Percentiles rank a stretch among this genome's conserved stretches.
These are phyloP conservation scores for Sporisorium exsertum DNA, from an alignment of 1,284 basidiomycete species.

Conservation along the genomic window DNA sequence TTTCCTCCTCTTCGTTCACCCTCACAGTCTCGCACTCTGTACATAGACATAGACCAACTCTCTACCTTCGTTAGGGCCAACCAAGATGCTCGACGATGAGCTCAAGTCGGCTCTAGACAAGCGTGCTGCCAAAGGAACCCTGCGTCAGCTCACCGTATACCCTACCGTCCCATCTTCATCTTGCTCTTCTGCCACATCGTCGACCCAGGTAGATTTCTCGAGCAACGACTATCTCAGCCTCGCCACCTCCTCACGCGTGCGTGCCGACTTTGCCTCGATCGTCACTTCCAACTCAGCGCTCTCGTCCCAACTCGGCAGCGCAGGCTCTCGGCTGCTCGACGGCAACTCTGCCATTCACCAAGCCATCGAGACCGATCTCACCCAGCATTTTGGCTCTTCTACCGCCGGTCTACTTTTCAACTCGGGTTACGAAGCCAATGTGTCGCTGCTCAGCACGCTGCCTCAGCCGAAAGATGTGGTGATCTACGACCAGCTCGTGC, in stretches of 20 bases:
- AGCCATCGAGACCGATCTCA: constrained; percentile 54
- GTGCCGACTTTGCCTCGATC: constrained; percentile 35
- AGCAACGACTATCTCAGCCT: constrained; percentile 96
- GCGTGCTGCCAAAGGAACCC: constrained; percentile 55
- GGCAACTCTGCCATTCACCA: constrained; percentile 73
- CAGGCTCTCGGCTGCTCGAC: constrained; percentile 89
- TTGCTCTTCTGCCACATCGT: neutral
- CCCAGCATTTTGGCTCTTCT: constrained; percentile 49
- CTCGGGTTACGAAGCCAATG: constrained; percentile 94
- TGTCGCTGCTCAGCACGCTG: constrained; percentile 84
- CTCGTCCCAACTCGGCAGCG: constrained; percentile 75
- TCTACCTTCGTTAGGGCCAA: neutral
- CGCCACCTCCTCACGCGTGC: constrained; percentile 75
- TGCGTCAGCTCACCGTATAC: constrained; percentile 54
- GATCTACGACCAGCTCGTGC: constrained; percentile 87
- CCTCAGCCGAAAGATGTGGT: constrained; percentile 84
- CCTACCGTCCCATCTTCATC: constrained; percentile 30
- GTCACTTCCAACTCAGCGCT: constrained; percentile 14
- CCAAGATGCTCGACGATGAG: constrained; percentile 56
- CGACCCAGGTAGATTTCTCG: constrained; percentile 77
- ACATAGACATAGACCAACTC: neutral
- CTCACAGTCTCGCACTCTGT: too few relatives aligned
- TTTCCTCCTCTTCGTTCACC: neutral
- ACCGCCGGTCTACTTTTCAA: constrained; percentile 85
- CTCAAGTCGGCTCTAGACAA: constrained; percentile 50